Evolutionary conservation across 2,329 filamentous ascomycete genomes (phyloP).

Genomic region (Fusarium circinatum): DNA sequence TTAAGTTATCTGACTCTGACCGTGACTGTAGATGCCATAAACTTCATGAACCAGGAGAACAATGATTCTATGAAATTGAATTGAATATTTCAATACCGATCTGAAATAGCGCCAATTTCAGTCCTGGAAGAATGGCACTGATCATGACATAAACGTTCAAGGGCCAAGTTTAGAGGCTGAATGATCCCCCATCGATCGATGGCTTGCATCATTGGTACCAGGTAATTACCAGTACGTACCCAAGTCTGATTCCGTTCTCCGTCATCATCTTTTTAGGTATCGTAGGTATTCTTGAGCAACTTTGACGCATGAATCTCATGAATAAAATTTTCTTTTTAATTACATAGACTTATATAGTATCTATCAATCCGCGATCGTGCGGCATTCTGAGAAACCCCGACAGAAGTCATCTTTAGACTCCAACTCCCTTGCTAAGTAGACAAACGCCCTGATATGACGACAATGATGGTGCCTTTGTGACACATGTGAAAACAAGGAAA

Average conservation of each 20-base stretch:
- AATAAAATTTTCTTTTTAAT: constrained; percentile 21
- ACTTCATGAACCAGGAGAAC: background rate
- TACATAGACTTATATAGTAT: constrained; percentile 30
- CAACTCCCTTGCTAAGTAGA: constrained; percentile 42
- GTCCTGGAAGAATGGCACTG: background rate
- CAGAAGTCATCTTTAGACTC: constrained; percentile 30
- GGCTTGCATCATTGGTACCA: background rate
- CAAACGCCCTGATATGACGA: constrained; percentile 39
- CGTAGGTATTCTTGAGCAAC: background rate
- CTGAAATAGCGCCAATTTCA: background rate
- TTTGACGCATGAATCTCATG: background rate
- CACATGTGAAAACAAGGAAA: constrained; percentile 29
- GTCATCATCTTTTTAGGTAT: background rate
- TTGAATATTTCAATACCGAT: background rate
- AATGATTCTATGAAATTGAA: background rate
- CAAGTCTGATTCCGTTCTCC: background rate
- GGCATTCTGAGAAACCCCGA: constrained; percentile 20
- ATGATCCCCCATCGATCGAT: background rate
- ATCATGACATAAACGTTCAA: background rate
- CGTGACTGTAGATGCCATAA: background rate
- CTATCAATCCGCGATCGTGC: constrained; percentile 28
- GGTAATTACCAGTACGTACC: background rate
- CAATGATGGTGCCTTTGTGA: constrained; percentile 32
- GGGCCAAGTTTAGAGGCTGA: background rate
- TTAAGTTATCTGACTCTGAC: background rate